Conservation (phyloP, 768 basidiomycete genomes). For the Pulveroboletus ravenelii region DNA sequence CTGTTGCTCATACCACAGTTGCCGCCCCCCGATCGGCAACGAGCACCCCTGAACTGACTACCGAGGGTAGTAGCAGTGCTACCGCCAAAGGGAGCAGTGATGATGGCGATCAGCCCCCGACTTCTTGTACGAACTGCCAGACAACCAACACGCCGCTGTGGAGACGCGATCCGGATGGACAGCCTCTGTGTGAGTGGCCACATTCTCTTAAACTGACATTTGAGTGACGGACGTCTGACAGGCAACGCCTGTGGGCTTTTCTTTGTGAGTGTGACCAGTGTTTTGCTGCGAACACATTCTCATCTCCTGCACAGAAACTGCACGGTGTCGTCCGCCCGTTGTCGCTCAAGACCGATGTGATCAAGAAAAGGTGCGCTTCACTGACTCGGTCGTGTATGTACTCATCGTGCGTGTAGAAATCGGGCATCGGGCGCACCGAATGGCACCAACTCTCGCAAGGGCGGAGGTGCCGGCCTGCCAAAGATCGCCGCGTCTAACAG, state of each 20-base stretch:
- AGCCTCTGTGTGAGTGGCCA: constrained; percentile 71
- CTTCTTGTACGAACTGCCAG: constrained; percentile 90
- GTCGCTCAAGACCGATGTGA: constrained; percentile 94
- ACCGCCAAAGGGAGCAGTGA: constrained; percentile 45
- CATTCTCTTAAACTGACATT: constrained; percentile 7
- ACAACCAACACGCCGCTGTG: constrained; percentile 94
- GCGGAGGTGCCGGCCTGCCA: constrained; percentile 49
- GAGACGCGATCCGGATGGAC: constrained; percentile 89
- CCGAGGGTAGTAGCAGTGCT: constrained; percentile 27
- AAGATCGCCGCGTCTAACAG: constrained; percentile 74
- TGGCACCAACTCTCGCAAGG: constrained; percentile 55
- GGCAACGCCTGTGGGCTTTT: constrained; percentile 92
- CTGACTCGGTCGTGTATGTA: neutral
- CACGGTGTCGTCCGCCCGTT: constrained; percentile 93
- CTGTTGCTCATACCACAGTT: constrained; percentile 22
- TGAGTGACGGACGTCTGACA: constrained; percentile 26
- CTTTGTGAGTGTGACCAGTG: constrained; percentile 56
- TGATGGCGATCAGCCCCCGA: constrained; percentile 68
- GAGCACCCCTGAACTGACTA: constrained; percentile 61
- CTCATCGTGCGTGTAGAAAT: constrained; percentile 46
- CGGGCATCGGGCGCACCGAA: constrained; percentile 74
- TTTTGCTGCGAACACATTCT: constrained; percentile 6
- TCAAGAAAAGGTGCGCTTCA: constrained; percentile 79
- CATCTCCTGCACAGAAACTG: constrained; percentile 62
- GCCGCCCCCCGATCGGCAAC: constrained; percentile 47